Base-by-base conservation (phyloP, 2,329 filamentous ascomycete species). In the Juglanconis juglandina region DNA sequence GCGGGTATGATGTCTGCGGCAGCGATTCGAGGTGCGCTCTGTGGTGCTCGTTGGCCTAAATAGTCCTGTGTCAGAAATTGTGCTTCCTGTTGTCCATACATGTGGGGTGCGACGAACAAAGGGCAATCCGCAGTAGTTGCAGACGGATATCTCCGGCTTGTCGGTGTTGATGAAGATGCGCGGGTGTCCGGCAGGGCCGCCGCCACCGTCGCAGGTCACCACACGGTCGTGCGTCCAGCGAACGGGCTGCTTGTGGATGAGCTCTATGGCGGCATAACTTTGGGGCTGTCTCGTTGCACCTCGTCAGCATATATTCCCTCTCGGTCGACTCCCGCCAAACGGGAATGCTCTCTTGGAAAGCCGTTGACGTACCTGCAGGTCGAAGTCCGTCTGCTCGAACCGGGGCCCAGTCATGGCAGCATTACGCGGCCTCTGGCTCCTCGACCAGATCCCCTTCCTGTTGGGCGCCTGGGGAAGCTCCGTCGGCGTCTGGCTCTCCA, bases 91-190 rank as follows among this genome's bases (percentile, higher is more conserved):
- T 34, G 17, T 58, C 63, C 60, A 33, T 53, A 34, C 11, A 30
- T 41, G 42, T 44, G n/a, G 35, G 37, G 24, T 39, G 24, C 9
- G 42, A 77, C 93, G 73, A 84, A 98, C 95, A 74, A 88, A 99
- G 68, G 95, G 95, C 67, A 95, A 75, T 56, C 95, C 95, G 74
- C 95, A 99, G 81, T 99, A 99, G 71, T 84, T 88, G 82, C 95
- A 99, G 73, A 81, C 81, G 76, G 86, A 86, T 70, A 99, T 96
- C 81, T 98, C 88, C 48, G 95, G 91, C 83, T 97, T 98, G 78
- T 99, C 95, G 67, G 90, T 88, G 79, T 99, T 99, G 85, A 99
- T 99, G 75, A 92, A 99, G 77, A 99, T 89, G 71, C 86, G 86
- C 53, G 95, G 95, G 76, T 99, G 95, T 48, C 95, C 95, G 58